phyloP scores from a whole-genome alignment of 1,284 basidiomycete genomes.

The Irpex sp. region DNA sequence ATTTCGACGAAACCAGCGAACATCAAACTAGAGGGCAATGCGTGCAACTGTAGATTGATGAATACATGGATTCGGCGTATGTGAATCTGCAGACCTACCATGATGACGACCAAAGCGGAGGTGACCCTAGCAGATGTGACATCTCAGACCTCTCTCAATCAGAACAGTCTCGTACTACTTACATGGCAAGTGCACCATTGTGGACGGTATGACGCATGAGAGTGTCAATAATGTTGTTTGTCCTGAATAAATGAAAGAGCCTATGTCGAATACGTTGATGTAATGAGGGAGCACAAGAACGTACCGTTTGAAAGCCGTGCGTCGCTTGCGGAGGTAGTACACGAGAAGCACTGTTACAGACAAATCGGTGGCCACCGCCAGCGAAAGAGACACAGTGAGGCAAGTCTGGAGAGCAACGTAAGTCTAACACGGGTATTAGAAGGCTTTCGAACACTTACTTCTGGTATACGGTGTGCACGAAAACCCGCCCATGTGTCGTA shows the following conservation, averaged over 20 bases:
- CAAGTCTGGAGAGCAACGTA: not conserved
- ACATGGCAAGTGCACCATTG: slow-evolving; percentile 6
- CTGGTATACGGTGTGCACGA: not conserved
- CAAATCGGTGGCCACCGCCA: slow-evolving; percentile 3
- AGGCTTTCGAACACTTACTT: not conserved
- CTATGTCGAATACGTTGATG: not conserved
- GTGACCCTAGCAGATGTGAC: not conserved
- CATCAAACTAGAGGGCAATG: not conserved
- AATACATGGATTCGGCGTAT: not conserved
- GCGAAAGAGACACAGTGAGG: not conserved
- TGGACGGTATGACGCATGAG: slow-evolving; percentile 6
- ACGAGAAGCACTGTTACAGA: slow-evolving; percentile 1
- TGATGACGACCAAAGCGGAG: not conserved
- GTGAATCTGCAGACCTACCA: not conserved
- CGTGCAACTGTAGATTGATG: not conserved
- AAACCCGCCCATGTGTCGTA: not conserved
- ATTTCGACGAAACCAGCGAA: slow-evolving; percentile 5
- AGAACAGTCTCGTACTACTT: not conserved
- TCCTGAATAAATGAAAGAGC: not conserved
- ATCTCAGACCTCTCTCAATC: not conserved
- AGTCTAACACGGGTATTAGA: not conserved
- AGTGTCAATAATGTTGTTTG: not conserved
- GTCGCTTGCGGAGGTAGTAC: slow-evolving; percentile 3
- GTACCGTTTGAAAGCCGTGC: not conserved
- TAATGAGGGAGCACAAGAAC: not conserved